These are phyloP conservation scores for Canna indica DNA, from an alignment of 176 grass and related monocot species.

Conservation along the genomic window DNA sequence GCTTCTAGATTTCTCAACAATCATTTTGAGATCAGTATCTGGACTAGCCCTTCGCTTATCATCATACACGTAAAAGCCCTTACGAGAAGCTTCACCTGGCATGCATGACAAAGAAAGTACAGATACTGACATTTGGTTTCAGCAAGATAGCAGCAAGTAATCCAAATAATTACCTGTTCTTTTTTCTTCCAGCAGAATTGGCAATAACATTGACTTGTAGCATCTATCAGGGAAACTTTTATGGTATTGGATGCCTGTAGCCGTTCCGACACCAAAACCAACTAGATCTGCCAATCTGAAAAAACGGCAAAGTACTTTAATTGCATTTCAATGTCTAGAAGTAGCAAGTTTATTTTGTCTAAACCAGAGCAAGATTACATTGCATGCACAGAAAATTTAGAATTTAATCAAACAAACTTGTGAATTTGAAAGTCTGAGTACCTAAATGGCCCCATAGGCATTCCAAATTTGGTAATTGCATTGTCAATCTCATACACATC, in stretches of 20 bases:
- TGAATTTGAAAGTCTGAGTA: constrained; percentile 8
- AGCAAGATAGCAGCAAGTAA: not conserved
- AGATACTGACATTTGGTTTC: not conserved
- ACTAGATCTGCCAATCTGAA: constrained; percentile 74
- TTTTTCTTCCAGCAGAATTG: constrained; percentile 83
- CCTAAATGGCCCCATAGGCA: constrained; percentile 99
- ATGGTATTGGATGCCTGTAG: constrained; percentile 76
- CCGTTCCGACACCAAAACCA: constrained; percentile 74
- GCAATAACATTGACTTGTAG: constrained; percentile 80
- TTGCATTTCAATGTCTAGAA: too few relatives aligned
- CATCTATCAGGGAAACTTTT: constrained; percentile 74
- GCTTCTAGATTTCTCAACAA: constrained; percentile 68
- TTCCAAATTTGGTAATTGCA: constrained; percentile 86
- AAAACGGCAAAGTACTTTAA: constrained; percentile 1
- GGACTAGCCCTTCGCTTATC: constrained; percentile 73
- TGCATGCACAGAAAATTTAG: not conserved
- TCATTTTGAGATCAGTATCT: constrained; percentile 64
- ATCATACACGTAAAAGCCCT: constrained; percentile 96
- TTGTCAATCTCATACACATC: constrained; percentile 85
- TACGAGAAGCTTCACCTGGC: constrained; percentile 60
- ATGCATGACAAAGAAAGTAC: not conserved
- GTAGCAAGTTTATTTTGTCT: too few relatives aligned
- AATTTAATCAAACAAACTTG: not conserved
- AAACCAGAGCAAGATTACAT: not conserved
- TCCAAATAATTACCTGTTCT: constrained; percentile 38